phyloP scores from a whole-genome alignment of 805 yeast genomes.

The Spathaspora girioi region DNA sequence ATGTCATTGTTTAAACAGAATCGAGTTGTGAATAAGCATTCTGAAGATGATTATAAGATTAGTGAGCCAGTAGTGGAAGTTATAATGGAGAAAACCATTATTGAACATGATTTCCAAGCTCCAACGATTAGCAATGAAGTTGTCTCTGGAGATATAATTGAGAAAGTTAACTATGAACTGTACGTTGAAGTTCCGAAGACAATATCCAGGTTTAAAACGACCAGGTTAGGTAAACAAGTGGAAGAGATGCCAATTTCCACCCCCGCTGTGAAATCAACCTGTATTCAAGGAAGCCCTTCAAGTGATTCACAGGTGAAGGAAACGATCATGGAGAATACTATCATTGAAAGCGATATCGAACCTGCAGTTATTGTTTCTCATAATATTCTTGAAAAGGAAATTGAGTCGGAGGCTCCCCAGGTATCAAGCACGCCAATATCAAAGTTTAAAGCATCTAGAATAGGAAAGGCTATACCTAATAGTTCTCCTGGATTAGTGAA shows the following conservation, averaged over 20 bases:
- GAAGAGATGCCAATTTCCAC: not conserved
- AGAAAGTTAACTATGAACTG: not conserved
- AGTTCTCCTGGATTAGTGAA: too few species aligned
- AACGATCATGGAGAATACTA: not conserved
- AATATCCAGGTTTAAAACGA: constrained; percentile 11
- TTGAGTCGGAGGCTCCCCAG: not conserved
- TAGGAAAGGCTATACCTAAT: not conserved
- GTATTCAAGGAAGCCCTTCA: not conserved
- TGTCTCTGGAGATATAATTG: not conserved
- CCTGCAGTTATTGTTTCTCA: not conserved
- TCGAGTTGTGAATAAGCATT: constrained; percentile 11
- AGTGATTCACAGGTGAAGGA: not conserved
- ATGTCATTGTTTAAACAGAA: constrained; percentile 13
- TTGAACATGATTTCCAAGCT: not conserved
- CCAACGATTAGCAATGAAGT: not conserved
- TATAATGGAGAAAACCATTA: not conserved
- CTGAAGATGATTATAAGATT: constrained; percentile 11
- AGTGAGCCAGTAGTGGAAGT: not conserved
- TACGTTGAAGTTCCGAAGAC: not conserved
- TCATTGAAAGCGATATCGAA: not conserved
- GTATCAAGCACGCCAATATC: not conserved
- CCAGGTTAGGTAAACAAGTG: not conserved
- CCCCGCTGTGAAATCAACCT: not conserved
- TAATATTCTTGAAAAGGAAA: not conserved
- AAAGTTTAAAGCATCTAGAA: constrained; percentile 2